A percentile compares a stretch with the other conserved stretches of the same genome.
phyloP scores from a whole-genome alignment of 2,329 filamentous ascomycete genomes.

The Annulohypoxylon truncatum region DNA sequence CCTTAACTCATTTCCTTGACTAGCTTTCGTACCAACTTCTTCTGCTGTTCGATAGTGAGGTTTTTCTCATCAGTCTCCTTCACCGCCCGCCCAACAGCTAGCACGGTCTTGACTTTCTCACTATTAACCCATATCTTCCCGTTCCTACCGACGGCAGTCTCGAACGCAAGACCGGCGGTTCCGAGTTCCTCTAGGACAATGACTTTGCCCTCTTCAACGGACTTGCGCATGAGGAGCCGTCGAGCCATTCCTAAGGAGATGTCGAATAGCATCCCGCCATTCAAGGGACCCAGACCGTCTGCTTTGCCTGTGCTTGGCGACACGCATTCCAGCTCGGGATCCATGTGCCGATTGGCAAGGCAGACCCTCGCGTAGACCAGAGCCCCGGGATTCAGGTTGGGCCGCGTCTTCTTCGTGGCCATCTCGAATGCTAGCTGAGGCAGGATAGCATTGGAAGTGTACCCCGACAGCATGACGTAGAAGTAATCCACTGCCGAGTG shows the following conservation, averaged over 20 bases:
- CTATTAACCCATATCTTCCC: conserved; percentile 93
- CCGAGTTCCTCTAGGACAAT: conserved; percentile 84
- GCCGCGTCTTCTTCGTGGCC: conserved; percentile 91
- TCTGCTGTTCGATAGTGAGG: conserved; percentile 74
- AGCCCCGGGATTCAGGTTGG: conserved; percentile 77
- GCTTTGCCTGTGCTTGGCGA: conserved; percentile 87
- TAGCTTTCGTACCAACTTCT: conserved; percentile 74
- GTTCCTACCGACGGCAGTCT: conserved; percentile 93
- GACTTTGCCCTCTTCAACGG: conserved; percentile 71
- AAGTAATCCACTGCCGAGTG: conserved; percentile 81
- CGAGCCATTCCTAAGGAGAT: conserved; percentile 86
- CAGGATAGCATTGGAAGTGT: conserved; percentile 73
- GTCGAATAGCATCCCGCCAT: conserved; percentile 86
- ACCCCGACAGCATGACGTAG: conserved; percentile 79
- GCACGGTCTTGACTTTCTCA: conserved; percentile 75
- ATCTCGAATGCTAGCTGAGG: conserved; percentile 93
- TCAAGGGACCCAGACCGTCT: conserved; percentile 86
- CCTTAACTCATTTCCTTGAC: conserved; percentile 67
- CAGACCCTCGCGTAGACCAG: conserved; percentile 90
- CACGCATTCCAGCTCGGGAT: conserved; percentile 91
- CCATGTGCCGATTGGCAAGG: conserved; percentile 82
- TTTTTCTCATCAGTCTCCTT: conserved; percentile 78
- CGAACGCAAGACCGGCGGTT: conserved; percentile 81
- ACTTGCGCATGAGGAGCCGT: conserved; percentile 75
- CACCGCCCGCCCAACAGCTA: conserved; percentile 83